Percentiles rank a stretch among this genome's conserved stretches.
phyloP scores from a whole-genome alignment of 345 rosid species.

The Citrus reticulata region DNA sequence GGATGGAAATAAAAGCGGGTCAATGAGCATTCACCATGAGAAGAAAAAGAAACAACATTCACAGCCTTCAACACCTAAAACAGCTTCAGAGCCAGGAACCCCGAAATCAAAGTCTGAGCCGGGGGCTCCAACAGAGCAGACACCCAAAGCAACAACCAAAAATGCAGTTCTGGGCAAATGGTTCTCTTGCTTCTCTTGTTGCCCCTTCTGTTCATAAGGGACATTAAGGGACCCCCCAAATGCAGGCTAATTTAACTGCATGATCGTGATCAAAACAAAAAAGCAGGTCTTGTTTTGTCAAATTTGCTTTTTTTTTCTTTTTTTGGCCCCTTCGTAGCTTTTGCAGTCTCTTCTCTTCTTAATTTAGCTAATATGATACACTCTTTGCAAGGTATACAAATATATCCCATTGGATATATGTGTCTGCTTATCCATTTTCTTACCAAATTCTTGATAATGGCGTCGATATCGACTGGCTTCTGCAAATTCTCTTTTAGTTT shows the following conservation, averaged over 20 bases:
- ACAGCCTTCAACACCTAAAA: slow-evolving; percentile 1
- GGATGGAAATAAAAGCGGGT: slow-evolving; percentile 33
- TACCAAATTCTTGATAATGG: not conserved
- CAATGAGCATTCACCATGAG: slow-evolving; percentile 6
- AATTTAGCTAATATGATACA: not conserved
- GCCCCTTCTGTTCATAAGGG: slow-evolving; percentile 22
- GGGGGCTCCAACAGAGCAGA: slow-evolving; percentile 15
- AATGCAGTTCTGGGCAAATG: slow-evolving; percentile 29
- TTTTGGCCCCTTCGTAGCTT: not conserved
- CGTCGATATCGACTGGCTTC: not conserved
- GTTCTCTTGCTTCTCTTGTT: slow-evolving; percentile 65
- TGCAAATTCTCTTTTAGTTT: not conserved
- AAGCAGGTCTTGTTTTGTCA: not conserved
- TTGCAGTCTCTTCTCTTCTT: not conserved
- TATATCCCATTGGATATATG: not conserved
- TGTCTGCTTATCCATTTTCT: not conserved
- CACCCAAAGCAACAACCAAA: slow-evolving; percentile 20
- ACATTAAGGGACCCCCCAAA: not conserved
- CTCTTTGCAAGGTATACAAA: not conserved
- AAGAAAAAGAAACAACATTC: slow-evolving; percentile 18
- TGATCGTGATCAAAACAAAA: not conserved
- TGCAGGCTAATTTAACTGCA: not conserved
- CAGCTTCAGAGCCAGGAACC: not conserved
- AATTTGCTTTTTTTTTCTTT: too few species aligned
- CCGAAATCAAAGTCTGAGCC: not conserved